Base-by-base conservation (phyloP, 495 filamentous ascomycete genomes). In the Aspergillus nidulans region DNA sequence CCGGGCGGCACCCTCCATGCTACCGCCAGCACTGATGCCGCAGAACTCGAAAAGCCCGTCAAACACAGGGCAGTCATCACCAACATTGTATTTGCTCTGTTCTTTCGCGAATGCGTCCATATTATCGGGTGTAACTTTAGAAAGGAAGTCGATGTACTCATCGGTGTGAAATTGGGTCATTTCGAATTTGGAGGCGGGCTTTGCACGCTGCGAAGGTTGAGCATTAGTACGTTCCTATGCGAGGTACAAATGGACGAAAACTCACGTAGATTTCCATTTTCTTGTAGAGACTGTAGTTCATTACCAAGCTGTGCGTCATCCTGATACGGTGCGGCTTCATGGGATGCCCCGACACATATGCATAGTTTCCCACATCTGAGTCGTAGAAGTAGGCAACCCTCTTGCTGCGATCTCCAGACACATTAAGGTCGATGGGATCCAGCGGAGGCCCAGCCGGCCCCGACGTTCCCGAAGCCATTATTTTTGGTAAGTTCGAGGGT, bases 131-230 rank as follows among this genome's bases (percentile, higher is more conserved):
- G 94, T 97, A 20, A 99, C 95, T 60, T 91, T 91, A 50, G 90
- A 87, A 18, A 99, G 76, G 70, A 99, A 99, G 52, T 99, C 95
- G 63, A 99, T 92, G 69, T 99, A 99, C 71, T 99, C 94, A 69
- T 99, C 94, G 7, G 94, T 97, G 70, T 99, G 94, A 66, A 97
- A 99, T 68, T 97, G 95, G 52, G 94, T 97, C 94, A 99, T 99
- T 67, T 99, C 94, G 59, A 88, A 87, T 54, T 89, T 91, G 24
- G 90, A 92, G 15, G 94, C 94, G 9, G 94, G 94, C 77, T 99
- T 99, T 39, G 94, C 94, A 62, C 94, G 90, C 92, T 97, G 63
- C 21, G 42, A 32, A n/a, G 19, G 58, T 60, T 53, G 60, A 50
- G 43, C 44, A 54, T 77, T 49, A 77, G 64, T 16, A 52, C 32